phyloP scores from a whole-genome alignment of 495 filamentous ascomycete species.

The Aspergillus wentii region DNA sequence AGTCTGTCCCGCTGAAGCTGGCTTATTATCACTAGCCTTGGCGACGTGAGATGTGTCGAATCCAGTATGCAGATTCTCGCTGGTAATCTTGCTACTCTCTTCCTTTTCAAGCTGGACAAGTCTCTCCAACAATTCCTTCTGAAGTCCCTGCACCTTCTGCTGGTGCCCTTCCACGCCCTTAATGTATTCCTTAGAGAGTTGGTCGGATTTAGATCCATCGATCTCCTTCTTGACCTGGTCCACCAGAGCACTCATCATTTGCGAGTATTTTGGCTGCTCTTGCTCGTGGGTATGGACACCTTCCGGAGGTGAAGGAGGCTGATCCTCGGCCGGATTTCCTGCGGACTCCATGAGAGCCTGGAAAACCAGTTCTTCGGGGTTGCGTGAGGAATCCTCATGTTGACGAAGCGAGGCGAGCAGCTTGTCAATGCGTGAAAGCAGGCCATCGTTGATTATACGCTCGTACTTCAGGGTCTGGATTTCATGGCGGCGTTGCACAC shows the following conservation, averaged over 20 bases:
- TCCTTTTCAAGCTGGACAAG: conserved; percentile 81
- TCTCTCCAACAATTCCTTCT: conserved; percentile 65
- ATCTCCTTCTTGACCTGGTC: conserved; percentile 93
- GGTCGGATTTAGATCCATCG: conserved; percentile 59
- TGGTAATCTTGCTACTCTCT: conserved; percentile 87
- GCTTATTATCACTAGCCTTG: conserved; percentile 50
- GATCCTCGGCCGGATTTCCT: conserved; percentile 64
- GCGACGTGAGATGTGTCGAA: conserved; percentile 78
- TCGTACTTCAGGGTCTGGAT: conserved; percentile 93
- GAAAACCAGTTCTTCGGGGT: conserved; percentile 80
- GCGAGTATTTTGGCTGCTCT: conserved; percentile 80
- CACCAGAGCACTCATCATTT: conserved; percentile 89
- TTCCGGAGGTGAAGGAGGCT: conserved; percentile 64
- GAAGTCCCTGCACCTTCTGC: conserved; percentile 69
- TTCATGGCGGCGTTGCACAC: conserved; percentile 74
- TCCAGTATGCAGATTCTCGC: conserved; percentile 84
- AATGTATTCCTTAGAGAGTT: conserved; percentile 66
- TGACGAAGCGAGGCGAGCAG: conserved; percentile 66
- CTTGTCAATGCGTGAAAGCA: conserved; percentile 74
- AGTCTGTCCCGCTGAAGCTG: conserved; percentile 28
- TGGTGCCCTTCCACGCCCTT: conserved; percentile 71
- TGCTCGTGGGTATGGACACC: conserved; percentile 71
- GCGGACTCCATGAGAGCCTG: conserved; percentile 77
- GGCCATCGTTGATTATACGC: conserved; percentile 84
- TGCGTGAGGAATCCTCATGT: conserved; percentile 64